Evolutionary conservation across 2,329 filamentous ascomycete genomes (phyloP).

Genomic region (Penicillium rolfsii): DNA sequence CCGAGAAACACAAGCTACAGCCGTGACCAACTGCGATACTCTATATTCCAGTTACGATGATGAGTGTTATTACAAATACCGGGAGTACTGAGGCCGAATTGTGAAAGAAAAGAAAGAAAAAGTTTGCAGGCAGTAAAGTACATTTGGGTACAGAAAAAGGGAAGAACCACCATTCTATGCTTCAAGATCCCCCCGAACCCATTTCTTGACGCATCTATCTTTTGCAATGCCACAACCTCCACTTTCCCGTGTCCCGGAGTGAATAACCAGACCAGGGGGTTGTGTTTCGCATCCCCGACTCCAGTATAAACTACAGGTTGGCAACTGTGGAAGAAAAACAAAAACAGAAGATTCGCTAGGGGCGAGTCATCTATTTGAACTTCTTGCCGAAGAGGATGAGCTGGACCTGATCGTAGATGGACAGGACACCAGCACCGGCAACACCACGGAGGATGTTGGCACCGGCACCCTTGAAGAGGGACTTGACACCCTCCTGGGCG

Average conservation of each 20-base stretch:
- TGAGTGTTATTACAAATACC: no score
- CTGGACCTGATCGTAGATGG: conserved; percentile 99
- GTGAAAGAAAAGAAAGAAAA: conserved; percentile 41
- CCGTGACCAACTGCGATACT: neutral
- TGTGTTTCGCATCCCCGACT: conserved; percentile 29
- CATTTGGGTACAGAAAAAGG: conserved; percentile 50
- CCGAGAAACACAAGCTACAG: neutral
- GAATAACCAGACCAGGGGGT: conserved; percentile 31
- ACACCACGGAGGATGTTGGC: conserved; percentile 99
- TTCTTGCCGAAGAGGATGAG: conserved; percentile 99
- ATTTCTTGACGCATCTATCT: conserved; percentile 51
- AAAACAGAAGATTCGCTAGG: conserved; percentile 6
- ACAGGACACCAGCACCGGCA: conserved; percentile 99
- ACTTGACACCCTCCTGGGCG: conserved; percentile 94
- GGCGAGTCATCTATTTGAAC: conserved; percentile 69
- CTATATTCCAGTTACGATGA: no score
- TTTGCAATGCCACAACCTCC: conserved; percentile 42
- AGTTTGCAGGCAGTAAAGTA: conserved; percentile 55
- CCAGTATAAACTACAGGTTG: conserved; percentile 30
- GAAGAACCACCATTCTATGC: conserved; percentile 50
- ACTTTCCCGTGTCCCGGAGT: conserved; percentile 33
- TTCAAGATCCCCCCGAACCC: conserved; percentile 45
- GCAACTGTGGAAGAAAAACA: conserved; percentile 13
- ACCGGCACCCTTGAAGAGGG: conserved; percentile 99
- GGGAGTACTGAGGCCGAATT: conserved; percentile 10